Conservation (phyloP, 176 grass and related monocot genomes). For the barley (Hordeum vulgare) region MorexV3_pseudomolecules_assembly NC_058522.1:78664241-78664740, state of each 20-base stretch:
- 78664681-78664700: neutral
- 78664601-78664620: constrained; percentile 14
- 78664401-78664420: constrained; percentile 43
- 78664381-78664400: neutral
- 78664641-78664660: constrained; percentile 20
- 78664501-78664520: constrained; percentile 38
- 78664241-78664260: neutral
- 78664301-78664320: constrained; percentile 11
- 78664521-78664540: neutral
- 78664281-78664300: constrained; percentile 21
- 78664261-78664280: constrained; percentile 24
- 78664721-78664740: neutral
- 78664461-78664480: constrained; percentile 65
- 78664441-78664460: constrained; percentile 80
- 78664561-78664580: neutral
- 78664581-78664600: neutral
- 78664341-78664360: neutral
- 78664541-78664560: neutral
- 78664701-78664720: neutral
- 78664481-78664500: constrained; percentile 62
- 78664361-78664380: constrained; percentile 1
- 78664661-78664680: neutral
- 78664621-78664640: constrained; percentile 39
- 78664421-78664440: constrained; percentile 44
- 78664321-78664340: neutral